A percentile compares a stretch with the other conserved stretches of the same genome.
phyloP scores from a whole-genome alignment of 805 yeast genomes.

The Sungouiella thailandica region DNA sequence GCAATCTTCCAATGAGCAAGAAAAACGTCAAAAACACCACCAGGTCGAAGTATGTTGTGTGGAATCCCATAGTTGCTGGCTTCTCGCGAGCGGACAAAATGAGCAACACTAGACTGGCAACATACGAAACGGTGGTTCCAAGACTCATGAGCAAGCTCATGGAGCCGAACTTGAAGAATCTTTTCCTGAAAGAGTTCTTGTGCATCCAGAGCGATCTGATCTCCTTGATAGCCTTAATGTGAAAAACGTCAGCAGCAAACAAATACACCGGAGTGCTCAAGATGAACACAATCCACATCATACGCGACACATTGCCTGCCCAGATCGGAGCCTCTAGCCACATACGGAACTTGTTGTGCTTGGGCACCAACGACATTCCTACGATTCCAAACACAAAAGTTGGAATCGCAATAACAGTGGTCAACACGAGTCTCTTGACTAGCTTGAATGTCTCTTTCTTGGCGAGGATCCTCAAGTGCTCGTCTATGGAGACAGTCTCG shows the following conservation, averaged over 20 bases:
- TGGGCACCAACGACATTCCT: conserved; percentile 58
- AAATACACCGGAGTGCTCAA: conserved; percentile 71
- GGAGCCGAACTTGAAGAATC: conserved; percentile 68
- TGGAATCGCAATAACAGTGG: conserved; percentile 56
- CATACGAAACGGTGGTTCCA: conserved; percentile 70
- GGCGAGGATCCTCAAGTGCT: conserved; percentile 50
- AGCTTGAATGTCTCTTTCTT: conserved; percentile 44
- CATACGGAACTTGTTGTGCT: conserved; percentile 33
- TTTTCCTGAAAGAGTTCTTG: conserved; percentile 48
- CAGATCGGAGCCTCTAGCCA: conserved; percentile 62
- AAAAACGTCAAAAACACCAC: conserved; percentile 74
- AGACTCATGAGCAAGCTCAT: conserved; percentile 70
- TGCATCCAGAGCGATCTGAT: conserved; percentile 51
- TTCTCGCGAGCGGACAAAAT: conserved; percentile 37
- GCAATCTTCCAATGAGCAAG: conserved; percentile 61
- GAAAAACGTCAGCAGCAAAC: conserved; percentile 71
- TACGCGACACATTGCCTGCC: conserved; percentile 57
- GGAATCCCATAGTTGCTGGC: conserved; percentile 32
- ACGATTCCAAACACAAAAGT: conserved; percentile 66
- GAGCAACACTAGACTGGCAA: conserved; percentile 58
- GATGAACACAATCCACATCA: conserved; percentile 60
- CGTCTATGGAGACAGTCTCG: conserved; percentile 56
- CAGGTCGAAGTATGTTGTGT: conserved; percentile 72
- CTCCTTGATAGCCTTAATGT: conserved; percentile 60
- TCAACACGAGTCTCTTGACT: conserved; percentile 41